phyloP scores from a whole-genome alignment of 1,139 yeast species.

The Hansenula lynferdii region DNA sequence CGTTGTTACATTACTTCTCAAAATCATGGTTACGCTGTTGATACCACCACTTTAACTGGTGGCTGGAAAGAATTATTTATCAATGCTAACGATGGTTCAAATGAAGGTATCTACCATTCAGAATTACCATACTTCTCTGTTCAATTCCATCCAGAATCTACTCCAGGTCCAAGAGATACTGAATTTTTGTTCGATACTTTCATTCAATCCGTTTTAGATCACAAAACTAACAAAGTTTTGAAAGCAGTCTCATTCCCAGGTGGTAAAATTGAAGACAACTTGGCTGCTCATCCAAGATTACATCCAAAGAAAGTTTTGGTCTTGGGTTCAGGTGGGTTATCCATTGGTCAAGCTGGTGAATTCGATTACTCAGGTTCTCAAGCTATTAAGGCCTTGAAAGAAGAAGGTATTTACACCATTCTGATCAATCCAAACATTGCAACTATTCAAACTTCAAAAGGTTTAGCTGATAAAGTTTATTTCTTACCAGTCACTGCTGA shows the following conservation, averaged over 20 bases:
- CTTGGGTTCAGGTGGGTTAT: conserved; percentile 97
- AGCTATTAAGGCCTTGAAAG: conserved; percentile 91
- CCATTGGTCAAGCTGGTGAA: conserved; percentile 99
- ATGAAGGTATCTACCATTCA: conserved; percentile 96
- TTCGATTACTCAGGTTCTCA: conserved; percentile 98
- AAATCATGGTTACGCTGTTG: conserved; percentile 98
- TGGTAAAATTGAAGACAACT: conserved; percentile 69
- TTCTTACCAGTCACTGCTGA: conserved; percentile 96
- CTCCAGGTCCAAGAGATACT: conserved; percentile 99
- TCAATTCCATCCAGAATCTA: conserved; percentile 99
- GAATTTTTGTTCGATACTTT: conserved; percentile 96
- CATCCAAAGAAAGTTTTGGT: conserved; percentile 92
- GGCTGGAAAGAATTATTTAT: conserved; percentile 96
- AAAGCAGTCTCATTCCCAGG: conserved; percentile 90
- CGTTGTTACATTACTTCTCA: conserved; percentile 98
- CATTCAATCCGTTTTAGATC: conserved; percentile 72
- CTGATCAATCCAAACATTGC: conserved; percentile 97
- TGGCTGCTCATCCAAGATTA: conserved; percentile 68
- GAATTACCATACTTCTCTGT: conserved; percentile 93
- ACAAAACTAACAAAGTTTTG: conserved; percentile 47
- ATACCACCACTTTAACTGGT: conserved; percentile 59
- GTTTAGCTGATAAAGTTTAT: conserved; percentile 96
- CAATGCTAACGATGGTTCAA: conserved; percentile 95
- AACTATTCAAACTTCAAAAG: conserved; percentile 96
- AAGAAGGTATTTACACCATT: conserved; percentile 94